Evolutionary conservation across 108 stramenopile genomes (phyloP).

Genomic region (Cyclotella cryptica): DNA sequence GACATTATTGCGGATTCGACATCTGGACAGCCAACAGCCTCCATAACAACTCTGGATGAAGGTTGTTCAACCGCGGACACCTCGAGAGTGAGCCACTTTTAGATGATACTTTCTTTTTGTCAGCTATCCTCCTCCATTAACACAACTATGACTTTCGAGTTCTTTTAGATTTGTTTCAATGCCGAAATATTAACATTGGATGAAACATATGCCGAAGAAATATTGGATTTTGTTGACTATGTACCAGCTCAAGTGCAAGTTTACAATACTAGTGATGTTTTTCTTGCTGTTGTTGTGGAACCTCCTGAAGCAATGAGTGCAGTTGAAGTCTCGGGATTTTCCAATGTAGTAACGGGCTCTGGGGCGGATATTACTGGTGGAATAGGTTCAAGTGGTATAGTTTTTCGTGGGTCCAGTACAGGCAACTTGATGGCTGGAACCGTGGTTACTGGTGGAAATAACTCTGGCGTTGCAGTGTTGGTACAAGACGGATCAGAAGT

Average conservation of each 20-base stretch:
- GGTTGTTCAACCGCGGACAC: too few species aligned
- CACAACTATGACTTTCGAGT: not conserved
- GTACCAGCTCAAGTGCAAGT: not conserved
- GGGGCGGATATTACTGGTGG: not conserved
- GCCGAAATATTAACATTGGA: not conserved
- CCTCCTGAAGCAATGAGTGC: not conserved
- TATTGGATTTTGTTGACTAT: not conserved
- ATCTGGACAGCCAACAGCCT: too few species aligned
- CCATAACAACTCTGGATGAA: too few species aligned
- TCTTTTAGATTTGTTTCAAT: slow-evolving; percentile 14
- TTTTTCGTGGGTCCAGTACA: not conserved
- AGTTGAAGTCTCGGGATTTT: not conserved
- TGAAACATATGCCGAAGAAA: slow-evolving; percentile 2
- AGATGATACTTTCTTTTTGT: too few species aligned
- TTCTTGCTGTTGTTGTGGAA: not conserved
- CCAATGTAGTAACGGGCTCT: not conserved
- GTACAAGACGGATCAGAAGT: not conserved
- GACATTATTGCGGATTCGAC: not conserved
- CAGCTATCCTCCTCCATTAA: not conserved
- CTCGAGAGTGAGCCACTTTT: too few species aligned
- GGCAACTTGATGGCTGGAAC: slow-evolving; percentile 4
- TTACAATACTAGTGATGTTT: not conserved
- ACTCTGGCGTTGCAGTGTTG: not conserved
- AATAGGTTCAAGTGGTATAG: not conserved
- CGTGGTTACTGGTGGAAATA: not conserved